Evolutionary conservation across 805 yeast genomes (phyloP).

Genomic region (Sporopachydermia quercuum): DNA sequence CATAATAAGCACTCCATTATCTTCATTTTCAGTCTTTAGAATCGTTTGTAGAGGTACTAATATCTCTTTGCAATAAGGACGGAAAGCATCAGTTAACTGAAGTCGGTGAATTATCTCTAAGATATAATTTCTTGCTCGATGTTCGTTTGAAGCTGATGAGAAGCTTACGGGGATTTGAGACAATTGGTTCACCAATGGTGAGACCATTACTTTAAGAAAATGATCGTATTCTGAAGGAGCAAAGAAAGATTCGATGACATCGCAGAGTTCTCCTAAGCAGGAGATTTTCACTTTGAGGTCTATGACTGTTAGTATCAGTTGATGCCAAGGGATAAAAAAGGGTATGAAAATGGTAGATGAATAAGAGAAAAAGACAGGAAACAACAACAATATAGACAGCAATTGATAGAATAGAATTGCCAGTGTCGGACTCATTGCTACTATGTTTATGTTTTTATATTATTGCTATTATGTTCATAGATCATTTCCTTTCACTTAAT

Average conservation of each 20-base stretch:
- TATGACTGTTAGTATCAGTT: no score
- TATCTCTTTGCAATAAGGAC: conserved; percentile 48
- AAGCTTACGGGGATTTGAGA: conserved; percentile 63
- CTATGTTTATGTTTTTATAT: no score
- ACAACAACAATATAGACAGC: no score
- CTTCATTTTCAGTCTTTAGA: conserved; percentile 76
- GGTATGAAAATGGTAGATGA: no score
- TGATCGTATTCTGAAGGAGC: conserved; percentile 71
- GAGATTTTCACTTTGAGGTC: conserved; percentile 52
- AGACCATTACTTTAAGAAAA: conserved; percentile 55
- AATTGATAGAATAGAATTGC: no score
- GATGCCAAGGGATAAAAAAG: no score
- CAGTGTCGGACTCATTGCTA: no score
- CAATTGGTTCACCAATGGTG: conserved; percentile 50
- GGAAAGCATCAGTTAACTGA: conserved; percentile 69
- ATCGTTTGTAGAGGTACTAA: conserved; percentile 44
- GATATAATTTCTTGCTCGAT: conserved; percentile 56
- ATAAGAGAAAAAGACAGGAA: no score
- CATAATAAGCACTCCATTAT: conserved; percentile 85
- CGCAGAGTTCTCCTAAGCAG: conserved; percentile 68
- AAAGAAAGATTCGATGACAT: conserved; percentile 71
- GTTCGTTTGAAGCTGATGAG: conserved; percentile 47
- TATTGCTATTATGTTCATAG: no score
- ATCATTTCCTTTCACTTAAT: no score
- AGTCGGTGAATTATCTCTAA: conserved; percentile 71